Evolutionary conservation across 345 rosid species (phyloP), one percentile per base, ranked within the genome.

Genomic region (Sisymbrium irio): DNA sequence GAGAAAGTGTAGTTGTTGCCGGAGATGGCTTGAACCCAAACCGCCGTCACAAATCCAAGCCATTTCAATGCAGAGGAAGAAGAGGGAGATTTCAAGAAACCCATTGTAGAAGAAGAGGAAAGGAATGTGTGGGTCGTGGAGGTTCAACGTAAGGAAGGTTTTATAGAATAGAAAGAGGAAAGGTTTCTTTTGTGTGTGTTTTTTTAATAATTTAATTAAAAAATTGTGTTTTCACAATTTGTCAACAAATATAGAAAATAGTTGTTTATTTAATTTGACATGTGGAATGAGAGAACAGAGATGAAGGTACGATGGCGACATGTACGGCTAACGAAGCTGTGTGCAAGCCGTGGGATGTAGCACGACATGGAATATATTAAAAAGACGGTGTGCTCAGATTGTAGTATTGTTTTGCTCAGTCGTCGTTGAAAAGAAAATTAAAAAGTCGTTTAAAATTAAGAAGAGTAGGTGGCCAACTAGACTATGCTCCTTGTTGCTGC

Each of bases 1-100:
- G 98, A 88, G 80, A 94, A 94, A 1, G 96, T 85, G 83, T 94
- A 91, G 69, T 94, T 94, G 84, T 94, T 94, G 78, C 98, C 98
- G 19, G 98, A 89, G 39, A 94, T 80, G 64, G 92, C 51, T 77
- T 89, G 96, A 17, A 94, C 96, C 98, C 98, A 94, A 18, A 94
- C 95, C 14, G 98, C 98, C 0, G 96, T 87, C 0, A 94, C 95
- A 42, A 94, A 88, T 0, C 97, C 98, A 25, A 94, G 86, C 98
- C 98, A 94, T 87, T 89, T 91, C 18, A 72, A n/a, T 74, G 92
- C 74, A 3, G 71, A 53, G 56, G 53, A 53, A 40, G 76, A 55
- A 30, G 74, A 69, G 15, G 33, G 13, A 32, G 73, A 71, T 76
- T 64, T 68, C 6, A 20, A 50, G 1, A 68, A 22, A 17, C 74